Evolutionary conservation across 352 stramenopile genomes (phyloP).

Genomic region (Peronospora tabacina): DNA sequence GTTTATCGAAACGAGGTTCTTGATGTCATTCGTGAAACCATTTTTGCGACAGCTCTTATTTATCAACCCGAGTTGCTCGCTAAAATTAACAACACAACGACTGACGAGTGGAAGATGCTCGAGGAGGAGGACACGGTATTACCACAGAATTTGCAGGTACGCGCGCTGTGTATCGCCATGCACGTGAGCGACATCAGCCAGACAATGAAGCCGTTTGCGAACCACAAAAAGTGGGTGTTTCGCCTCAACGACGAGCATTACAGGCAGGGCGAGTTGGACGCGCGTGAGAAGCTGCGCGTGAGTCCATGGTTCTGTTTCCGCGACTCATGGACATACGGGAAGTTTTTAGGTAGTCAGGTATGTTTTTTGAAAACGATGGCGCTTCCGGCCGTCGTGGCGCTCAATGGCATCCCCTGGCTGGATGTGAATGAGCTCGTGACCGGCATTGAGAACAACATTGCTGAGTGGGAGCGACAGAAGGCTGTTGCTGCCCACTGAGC

Average conservation of each 20-base stretch:
- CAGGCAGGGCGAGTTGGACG: constrained; percentile 58
- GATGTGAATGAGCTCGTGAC: constrained; percentile 44
- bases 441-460: constrained; percentile 54
- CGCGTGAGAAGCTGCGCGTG: constrained; percentile 28
- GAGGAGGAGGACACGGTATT: constrained; percentile 29
- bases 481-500: constrained; percentile 11
- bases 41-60: constrained; percentile 67
- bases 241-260: constrained; percentile 69
- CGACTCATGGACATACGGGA: constrained; percentile 39
- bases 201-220: constrained; percentile 73
- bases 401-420: constrained; percentile 60
- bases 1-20: constrained; percentile 47
- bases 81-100: constrained; percentile 35
- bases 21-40: constrained; percentile 53
- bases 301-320: constrained; percentile 52
- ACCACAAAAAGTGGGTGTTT: constrained; percentile 70
- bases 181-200: constrained; percentile 80
- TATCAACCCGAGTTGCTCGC: constrained; percentile 68
- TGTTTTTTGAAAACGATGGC: constrained; percentile 55
- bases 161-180: constrained; percentile 57
- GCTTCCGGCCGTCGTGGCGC: constrained; percentile 40
- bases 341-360: constrained; percentile 49
- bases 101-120: constrained; percentile 36
- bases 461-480: constrained; percentile 39
- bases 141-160: constrained; percentile 40